Evolutionary conservation across 257 asterid genomes (phyloP).

Genomic region (Mitragyna speciosa): DNA sequence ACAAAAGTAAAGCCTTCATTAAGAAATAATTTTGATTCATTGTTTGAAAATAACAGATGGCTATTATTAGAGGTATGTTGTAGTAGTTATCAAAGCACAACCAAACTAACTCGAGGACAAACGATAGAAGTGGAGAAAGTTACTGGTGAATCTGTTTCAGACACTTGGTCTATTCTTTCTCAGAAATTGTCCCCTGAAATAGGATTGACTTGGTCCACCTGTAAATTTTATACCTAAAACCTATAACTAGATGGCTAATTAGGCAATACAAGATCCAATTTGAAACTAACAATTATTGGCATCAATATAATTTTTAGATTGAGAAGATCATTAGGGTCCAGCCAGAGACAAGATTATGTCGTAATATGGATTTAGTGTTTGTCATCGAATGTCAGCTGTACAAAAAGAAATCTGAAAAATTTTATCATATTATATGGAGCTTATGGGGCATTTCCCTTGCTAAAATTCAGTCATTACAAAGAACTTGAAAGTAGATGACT

Average conservation of each 20-base stretch:
- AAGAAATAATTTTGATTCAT: constrained; percentile 21
- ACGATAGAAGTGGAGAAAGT: constrained; percentile 34
- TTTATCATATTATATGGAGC: not conserved
- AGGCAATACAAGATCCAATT: not conserved
- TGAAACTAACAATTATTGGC: not conserved
- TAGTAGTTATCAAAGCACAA: constrained; percentile 14
- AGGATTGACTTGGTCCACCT: constrained; percentile 3
- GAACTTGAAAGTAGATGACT: not conserved
- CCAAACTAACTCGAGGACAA: constrained; percentile 27
- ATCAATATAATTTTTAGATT: not conserved
- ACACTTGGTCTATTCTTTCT: constrained; percentile 16
- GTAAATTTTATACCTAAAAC: not conserved
- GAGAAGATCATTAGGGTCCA: not conserved
- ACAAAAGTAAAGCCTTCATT: constrained; percentile 30
- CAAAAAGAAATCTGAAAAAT: not conserved
- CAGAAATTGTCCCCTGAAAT: not conserved
- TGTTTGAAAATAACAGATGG: constrained; percentile 10
- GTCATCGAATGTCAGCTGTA: not conserved
- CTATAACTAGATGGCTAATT: not conserved
- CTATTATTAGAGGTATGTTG: constrained; percentile 31
- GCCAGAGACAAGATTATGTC: not conserved
- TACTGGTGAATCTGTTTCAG: constrained; percentile 12
- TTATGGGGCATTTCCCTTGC: not conserved
- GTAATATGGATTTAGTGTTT: not conserved
- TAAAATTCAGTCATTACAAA: not conserved